Percentiles rank a stretch among this genome's conserved stretches.
Conservation (phyloP, 768 basidiomycete species). For the Boletus rufocinnamomeus region DNA sequence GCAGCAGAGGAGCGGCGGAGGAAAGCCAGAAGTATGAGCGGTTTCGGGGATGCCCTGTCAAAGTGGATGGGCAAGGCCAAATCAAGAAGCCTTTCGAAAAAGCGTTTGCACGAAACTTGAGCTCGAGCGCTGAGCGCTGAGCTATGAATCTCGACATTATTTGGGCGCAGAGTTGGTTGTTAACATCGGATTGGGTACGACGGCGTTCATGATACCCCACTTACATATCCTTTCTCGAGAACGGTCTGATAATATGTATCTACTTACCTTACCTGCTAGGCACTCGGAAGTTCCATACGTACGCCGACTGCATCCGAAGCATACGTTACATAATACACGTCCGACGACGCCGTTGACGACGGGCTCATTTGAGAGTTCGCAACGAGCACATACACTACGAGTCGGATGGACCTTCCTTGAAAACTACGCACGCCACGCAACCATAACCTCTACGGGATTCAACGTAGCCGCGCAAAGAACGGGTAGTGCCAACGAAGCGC, state of each 20-base stretch:
- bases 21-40: constrained; percentile 7
- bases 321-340: constrained; percentile 21
- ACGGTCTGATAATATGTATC: neutral
- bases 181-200: neutral
- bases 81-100: neutral
- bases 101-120: neutral
- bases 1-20: constrained; percentile 21
- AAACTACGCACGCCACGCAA: constrained; percentile 13
- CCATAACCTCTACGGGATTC: constrained; percentile 5
- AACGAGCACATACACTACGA: constrained; percentile 12
- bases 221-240: neutral
- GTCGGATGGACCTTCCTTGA: constrained; percentile 34
- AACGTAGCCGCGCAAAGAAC: constrained; percentile 9
- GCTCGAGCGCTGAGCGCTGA: neutral
- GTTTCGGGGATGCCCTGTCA: constrained; percentile 10
- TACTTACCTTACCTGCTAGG: neutral
- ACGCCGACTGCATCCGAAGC: neutral
- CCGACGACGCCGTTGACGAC: neutral
- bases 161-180: neutral
- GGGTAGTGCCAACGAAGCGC: constrained; percentile 5
- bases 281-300: neutral
- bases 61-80: constrained; percentile 21
- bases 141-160: neutral
- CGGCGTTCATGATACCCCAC: neutral
- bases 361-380: neutral